Base-by-base conservation (phyloP, 2,329 filamentous ascomycete species). In the Bipolaris victoriae region DNA sequence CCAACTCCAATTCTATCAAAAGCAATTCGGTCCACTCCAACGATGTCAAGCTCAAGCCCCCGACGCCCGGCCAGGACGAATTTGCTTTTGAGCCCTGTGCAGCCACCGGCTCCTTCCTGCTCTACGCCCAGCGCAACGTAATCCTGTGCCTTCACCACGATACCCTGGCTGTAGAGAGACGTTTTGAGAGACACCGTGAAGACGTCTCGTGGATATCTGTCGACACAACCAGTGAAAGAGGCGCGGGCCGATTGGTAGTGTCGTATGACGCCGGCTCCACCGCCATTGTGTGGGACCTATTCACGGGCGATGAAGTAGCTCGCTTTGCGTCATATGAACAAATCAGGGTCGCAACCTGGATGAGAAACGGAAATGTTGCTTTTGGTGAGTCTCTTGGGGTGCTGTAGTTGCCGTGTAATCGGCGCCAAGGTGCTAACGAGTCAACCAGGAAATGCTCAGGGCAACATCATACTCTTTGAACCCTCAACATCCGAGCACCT, bases 351-450 rank as follows among this genome's bases (percentile, higher is more conserved):
- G 94, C 93, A 36, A 84, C 90, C 11, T 99, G 95, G 92, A 97
- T 99, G 93, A 86, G 89, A 43, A 97, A 97, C 78, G 95, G 95
- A 52, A 96, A 97, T 78, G 89, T 99, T 65, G 94, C 92, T 36
- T 98, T 98, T 81, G 95, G 94, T 97, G 83, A 77, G 88, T 67
- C 16, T 31, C n/a, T 31, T 33, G 16, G 26, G n/a, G 20, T 15
- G 22, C 6, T 40, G 35, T 31, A 52, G 20, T 41, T 45, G 53
- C 55, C 20, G 43, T 13, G 47, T 39, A 37, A 24, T 45, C 22
- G n/a, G 33, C 31, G 29, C 29, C 29, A 31, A 31, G 20, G 37
- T 54, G 49, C 62, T 68, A 54, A 68, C 54, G 31, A 40, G 40
- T 37, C 24, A 44, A 31, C 55, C 55, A 98, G 94, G 95, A 55